Evolutionary conservation across 1,284 basidiomycete species (phyloP), one percentile per base, ranked within the genome.

Genomic region (Ganoderma resinaceum): DNA sequence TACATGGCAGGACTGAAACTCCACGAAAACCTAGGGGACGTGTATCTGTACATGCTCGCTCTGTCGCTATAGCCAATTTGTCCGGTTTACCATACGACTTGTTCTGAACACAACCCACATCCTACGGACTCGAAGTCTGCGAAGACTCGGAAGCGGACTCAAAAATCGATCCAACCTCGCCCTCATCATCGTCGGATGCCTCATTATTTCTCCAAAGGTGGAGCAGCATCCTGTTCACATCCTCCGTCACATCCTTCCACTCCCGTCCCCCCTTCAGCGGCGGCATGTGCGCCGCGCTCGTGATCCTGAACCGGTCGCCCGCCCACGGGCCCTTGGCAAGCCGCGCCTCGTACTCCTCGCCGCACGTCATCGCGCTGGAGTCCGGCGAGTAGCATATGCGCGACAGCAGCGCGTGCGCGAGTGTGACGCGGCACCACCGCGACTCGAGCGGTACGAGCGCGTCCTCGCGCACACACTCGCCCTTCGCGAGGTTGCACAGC

Each of bases 211-310:
- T 29, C 55, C 55, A 60, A 20, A 69, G 42, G 29, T 69, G 53
- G 14, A 18, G 18, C 26, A 69, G 26, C 35, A 66, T 33, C 62
- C 18, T 12, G 29, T 66, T 58, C 11, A 63, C 66, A n/a, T 69
- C 67, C 1, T 62, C 62, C 0, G 66, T 69, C 1, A 72, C 63
- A 35, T 76, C 73, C 59, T 20, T 68, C 73, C 74, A 76, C 4
- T 38, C 61, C n/a, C n/a, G 31, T 1, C 33, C 29, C 33, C 29
- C 29, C 29, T 33, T 31, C 23, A 26, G 23, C 29, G 18, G 33
- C 23, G 58, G 33, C n/a, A 60, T 23, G 5, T 59, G 18, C 18
- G 33, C 65, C 6, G 40, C 33, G 42, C 43, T 53, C 14, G 23
- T 42, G 37, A 66, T 66, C 43, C 35, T 46, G 59, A 66, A 61